phyloP scores from a whole-genome alignment of 495 filamentous ascomycete genomes.

The Glonium stellatum region DNA sequence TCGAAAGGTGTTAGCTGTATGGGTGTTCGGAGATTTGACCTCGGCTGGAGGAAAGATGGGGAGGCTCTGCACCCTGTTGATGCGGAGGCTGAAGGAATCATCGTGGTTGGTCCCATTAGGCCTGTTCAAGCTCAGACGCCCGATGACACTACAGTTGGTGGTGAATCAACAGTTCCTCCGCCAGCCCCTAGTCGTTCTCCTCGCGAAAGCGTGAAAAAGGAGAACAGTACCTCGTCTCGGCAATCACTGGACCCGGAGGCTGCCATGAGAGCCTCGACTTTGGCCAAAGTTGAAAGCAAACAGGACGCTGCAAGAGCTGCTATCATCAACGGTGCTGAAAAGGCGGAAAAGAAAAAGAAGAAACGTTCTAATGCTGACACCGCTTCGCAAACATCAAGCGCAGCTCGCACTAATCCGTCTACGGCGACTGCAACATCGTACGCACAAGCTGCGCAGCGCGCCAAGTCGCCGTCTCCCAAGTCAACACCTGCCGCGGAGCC shows the following conservation, averaged over 20 bases:
- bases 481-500: not conserved
- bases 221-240: conserved; percentile 36
- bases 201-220: conserved; percentile 37
- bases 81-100: conserved; percentile 58
- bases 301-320: conserved; percentile 36
- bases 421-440: conserved; percentile 16
- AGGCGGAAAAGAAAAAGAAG: conserved; percentile 46
- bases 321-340: conserved; percentile 35
- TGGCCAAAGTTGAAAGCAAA: conserved; percentile 37
- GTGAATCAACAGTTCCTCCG: conserved; percentile 29
- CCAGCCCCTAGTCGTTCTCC: conserved; percentile 15
- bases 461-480: conserved; percentile 15
- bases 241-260: conserved; percentile 36
- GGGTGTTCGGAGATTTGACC: conserved; percentile 73
- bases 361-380: conserved; percentile 25
- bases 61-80: conserved; percentile 71
- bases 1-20: conserved; percentile 88
- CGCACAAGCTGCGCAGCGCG: conserved; percentile 22
- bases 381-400: conserved; percentile 30
- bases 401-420: conserved; percentile 8
- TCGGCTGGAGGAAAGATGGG: conserved; percentile 83
- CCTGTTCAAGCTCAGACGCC: conserved; percentile 20
- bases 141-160: conserved; percentile 49
- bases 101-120: conserved; percentile 48
- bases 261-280: conserved; percentile 28